Base-by-base conservation (phyloP, 2,329 filamentous ascomycete genomes). In the Microdochium nivale region DNA sequence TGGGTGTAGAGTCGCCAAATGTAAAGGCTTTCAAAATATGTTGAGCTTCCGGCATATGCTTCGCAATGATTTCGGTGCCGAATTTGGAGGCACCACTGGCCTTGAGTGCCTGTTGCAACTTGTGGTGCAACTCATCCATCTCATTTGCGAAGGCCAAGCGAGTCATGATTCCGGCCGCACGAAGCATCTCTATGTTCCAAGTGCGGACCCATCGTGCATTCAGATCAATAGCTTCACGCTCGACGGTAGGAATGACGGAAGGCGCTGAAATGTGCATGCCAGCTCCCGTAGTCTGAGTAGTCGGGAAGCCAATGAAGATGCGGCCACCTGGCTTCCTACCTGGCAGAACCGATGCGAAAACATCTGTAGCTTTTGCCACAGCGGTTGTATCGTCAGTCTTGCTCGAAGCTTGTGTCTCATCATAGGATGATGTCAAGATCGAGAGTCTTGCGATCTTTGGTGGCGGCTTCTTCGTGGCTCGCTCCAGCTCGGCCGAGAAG, bases 291-390 rank as follows among this genome's bases (percentile, higher is more conserved):
- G 94, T 99, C 71, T 99, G 94, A 59, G 92, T 91, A 1, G 94
- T 99, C 2, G 94, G 92, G 63, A 99, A 99, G 0, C 94, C 94
- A 62, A 99, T 99, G 62, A 97, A 99, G 51, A 99, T 88, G 50
- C 89, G 85, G 7, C 94, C 94, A 9, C 82, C 81, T 0, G 80
- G 80, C 59, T 88, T 88, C 66, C 90, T 95, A 52, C 81, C 90
- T 2, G 94, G 94, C 4, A 97, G 71, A 1, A 99, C 91, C 1
- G 91, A 94, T 1, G 87, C 81, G 66, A 99, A 96, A 8, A 99
- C 84, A 63, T 96, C 89, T 1, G 80, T 77, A 2, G 81, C 78
- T 54, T 84, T 81, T 8, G 78, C 72, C 11, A 79, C 63, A 16
- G 70, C 66, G 5, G 67, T 72, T 2, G 70, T 65, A 19, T 67